Percentiles rank a stretch among this genome's conserved stretches.
phyloP scores from a whole-genome alignment of 1,284 basidiomycete species.

The Melanopsichium pennsylvanicum region DNA sequence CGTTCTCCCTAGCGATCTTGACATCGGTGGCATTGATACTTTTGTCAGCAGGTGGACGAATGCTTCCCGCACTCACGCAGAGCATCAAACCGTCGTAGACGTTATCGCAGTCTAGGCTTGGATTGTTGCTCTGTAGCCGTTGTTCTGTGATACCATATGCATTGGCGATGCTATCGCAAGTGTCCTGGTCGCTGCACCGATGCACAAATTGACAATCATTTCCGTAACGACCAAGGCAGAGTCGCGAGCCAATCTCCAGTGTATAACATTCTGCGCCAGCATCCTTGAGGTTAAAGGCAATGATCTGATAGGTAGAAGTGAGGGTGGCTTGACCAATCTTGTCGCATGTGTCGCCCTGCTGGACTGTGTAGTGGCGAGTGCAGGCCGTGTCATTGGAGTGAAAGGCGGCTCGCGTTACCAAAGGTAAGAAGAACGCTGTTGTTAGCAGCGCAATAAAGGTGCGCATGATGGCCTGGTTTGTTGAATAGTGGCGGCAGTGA shows the following conservation, averaged over 20 bases:
- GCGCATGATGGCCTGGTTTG: no score
- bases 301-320: conserved; percentile 79
- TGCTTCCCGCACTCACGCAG: conserved; percentile 50
- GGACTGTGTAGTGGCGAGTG: conserved; percentile 72
- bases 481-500: no score
- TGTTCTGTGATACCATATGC: conserved; percentile 44
- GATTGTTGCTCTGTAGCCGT: conserved; percentile 54
- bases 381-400: conserved; percentile 68
- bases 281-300: conserved; percentile 70
- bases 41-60: conserved; percentile 45
- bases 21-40: conserved; percentile 43
- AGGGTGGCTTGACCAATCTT: conserved; percentile 73
- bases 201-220: conserved; percentile 62
- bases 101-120: conserved; percentile 47
- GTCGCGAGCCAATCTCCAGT: conserved; percentile 70
- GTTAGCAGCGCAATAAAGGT: conserved; percentile 12
- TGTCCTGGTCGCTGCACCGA: conserved; percentile 35
- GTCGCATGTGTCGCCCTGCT: conserved; percentile 75
- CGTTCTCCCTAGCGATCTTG: conserved; percentile 21
- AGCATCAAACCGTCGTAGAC: conserved; percentile 56
- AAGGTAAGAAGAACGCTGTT: conserved; percentile 18
- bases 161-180: conserved; percentile 49
- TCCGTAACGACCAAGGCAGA: conserved; percentile 59
- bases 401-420: conserved; percentile 31
- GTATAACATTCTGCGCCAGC: conserved; percentile 73